These are phyloP conservation scores for Moesziomyces antarcticus DNA, from an alignment of 1,284 basidiomycete genomes.

Conservation along the genomic window DNA sequence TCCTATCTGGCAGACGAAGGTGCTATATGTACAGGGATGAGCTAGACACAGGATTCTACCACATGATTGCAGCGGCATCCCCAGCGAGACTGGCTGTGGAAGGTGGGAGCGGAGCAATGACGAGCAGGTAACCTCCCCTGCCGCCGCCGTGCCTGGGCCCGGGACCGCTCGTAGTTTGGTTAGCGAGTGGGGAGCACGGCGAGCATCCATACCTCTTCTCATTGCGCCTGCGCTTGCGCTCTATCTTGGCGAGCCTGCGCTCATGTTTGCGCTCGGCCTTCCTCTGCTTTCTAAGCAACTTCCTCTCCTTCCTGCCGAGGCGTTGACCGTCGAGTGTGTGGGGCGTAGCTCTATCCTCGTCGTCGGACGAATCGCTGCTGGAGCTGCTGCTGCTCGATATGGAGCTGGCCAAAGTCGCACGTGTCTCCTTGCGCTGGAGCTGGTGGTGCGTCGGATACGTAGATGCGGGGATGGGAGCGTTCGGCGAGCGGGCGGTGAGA, in stretches of 20 bases:
- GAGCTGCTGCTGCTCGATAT: slow-evolving; percentile 3
- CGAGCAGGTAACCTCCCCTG: slow-evolving; percentile 4
- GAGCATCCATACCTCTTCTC: slow-evolving; percentile 11
- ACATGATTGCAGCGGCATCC: slow-evolving; percentile 14
- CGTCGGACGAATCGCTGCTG: slow-evolving; percentile 13
- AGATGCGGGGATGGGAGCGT: slow-evolving; percentile 3
- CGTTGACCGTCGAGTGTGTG: slow-evolving; percentile 72
- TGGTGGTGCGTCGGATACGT: neutral
- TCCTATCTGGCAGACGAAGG: too few species aligned
- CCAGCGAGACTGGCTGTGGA: neutral
- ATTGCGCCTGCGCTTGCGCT: slow-evolving; percentile 11
- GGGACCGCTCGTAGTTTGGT: too few species aligned
- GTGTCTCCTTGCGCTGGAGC: neutral
- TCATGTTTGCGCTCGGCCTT: slow-evolving; percentile 14
- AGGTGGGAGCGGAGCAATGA: slow-evolving; percentile 13
- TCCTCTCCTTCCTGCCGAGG: slow-evolving; percentile 69
- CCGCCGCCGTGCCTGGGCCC: slow-evolving; percentile 1
- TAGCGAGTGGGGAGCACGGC: neutral
- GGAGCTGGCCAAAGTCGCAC: slow-evolving; percentile 2
- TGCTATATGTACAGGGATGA: neutral
- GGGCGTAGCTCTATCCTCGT: neutral
- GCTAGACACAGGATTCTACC: neutral
- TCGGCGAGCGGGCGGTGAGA: slow-evolving; percentile 22
- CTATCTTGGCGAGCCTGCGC: slow-evolving; percentile 12
- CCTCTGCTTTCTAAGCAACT: slow-evolving; percentile 60